phyloP scores from a whole-genome alignment of 805 yeast species.

The Starmerella bacillaris region DNA sequence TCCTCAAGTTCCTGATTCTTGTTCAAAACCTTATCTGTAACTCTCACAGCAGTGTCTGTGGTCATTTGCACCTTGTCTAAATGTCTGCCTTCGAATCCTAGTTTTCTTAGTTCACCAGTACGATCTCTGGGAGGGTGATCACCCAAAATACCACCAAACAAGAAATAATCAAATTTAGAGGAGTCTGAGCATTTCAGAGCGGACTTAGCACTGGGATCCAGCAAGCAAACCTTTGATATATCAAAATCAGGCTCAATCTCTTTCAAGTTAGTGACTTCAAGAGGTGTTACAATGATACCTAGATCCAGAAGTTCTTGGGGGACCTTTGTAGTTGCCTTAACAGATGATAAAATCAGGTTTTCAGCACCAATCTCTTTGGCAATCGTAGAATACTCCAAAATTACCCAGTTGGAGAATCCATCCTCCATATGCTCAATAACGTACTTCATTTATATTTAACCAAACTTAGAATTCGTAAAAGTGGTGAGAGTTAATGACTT shows the following conservation, averaged over 20 bases:
- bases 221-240: constrained; percentile 46
- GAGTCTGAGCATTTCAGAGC: constrained; percentile 61
- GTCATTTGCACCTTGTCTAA: constrained; percentile 87
- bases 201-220: constrained; percentile 70
- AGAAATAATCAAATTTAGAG: constrained; percentile 58
- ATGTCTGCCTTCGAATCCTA: constrained; percentile 75
- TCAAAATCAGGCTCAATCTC: constrained; percentile 23
- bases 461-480: too few relatives aligned
- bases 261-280: constrained; percentile 37
- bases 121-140: constrained; percentile 78
- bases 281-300: constrained; percentile 34
- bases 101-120: constrained; percentile 74
- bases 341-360: constrained; percentile 58
- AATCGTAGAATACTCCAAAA: constrained; percentile 67
- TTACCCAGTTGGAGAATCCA: constrained; percentile 93
- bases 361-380: constrained; percentile 64
- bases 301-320: constrained; percentile 34
- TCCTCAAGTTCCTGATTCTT: constrained; percentile 42
- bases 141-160: constrained; percentile 92
- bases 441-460: constrained; percentile 33
- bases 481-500: too few relatives aligned
- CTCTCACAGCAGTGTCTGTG: constrained; percentile 90
- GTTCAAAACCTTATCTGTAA: constrained; percentile 65
- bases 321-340: constrained; percentile 51
- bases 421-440: constrained; percentile 95